Evolutionary conservation across 2,329 filamentous ascomycete genomes (phyloP).

Genomic region (Talaromyces sp.): DNA sequence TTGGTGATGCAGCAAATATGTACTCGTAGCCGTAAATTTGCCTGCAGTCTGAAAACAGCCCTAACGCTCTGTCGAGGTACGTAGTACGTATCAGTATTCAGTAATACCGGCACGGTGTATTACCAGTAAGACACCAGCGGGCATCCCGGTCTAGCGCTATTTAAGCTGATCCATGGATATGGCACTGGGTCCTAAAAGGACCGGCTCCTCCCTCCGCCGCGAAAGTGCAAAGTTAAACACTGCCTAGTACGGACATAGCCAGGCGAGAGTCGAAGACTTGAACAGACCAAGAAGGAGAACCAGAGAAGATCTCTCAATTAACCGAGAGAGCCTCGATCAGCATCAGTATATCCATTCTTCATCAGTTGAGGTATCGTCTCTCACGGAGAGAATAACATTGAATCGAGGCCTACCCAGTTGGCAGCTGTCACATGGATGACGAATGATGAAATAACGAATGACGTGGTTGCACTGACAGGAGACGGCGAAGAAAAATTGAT

Average conservation of each 20-base stretch:
- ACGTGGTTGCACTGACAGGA: constrained; percentile 9
- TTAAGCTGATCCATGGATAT: constrained; percentile 21
- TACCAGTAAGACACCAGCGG: constrained; percentile 4
- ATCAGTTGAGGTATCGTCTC: not conserved
- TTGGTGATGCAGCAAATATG: not conserved
- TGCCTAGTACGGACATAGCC: not conserved
- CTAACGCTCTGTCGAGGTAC: not conserved
- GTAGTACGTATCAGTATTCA: not conserved
- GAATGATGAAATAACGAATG: constrained; percentile 11
- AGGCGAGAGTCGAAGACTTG: not conserved
- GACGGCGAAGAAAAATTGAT: not conserved
- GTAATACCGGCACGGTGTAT: not conserved
- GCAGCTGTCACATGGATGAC: constrained; percentile 11
- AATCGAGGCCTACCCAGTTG: not conserved
- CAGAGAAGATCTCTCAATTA: not conserved
- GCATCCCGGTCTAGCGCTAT: constrained; percentile 12
- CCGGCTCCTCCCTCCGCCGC: constrained; percentile 17
- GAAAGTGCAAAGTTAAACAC: constrained; percentile 12
- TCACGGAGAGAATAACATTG: not conserved
- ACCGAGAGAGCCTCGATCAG: not conserved
- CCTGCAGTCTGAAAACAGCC: constrained; percentile 1
- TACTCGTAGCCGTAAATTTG: not conserved
- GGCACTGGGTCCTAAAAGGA: constrained; percentile 19
- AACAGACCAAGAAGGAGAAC: not conserved
- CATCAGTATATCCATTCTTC: not conserved